phyloP scores from a whole-genome alignment of 768 basidiomycete genomes.

The Collybia mongolica region DNA sequence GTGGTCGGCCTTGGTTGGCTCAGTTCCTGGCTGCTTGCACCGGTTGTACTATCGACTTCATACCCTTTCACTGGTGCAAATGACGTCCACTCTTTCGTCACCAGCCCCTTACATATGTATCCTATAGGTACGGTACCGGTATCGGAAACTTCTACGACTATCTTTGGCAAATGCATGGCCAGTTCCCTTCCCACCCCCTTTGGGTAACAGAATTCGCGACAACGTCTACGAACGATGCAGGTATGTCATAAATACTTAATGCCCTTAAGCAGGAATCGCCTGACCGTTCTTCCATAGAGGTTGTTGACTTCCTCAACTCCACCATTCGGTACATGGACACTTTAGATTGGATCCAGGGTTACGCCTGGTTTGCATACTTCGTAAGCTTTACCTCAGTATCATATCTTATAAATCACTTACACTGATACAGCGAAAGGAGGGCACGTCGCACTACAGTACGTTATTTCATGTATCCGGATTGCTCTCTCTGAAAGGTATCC shows the following conservation, averaged over 20 bases:
- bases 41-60: conserved; percentile 33
- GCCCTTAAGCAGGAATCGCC: neutral
- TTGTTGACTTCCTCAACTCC: conserved; percentile 39
- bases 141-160: conserved; percentile 32
- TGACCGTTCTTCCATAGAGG: conserved; percentile 17
- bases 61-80: conserved; percentile 33
- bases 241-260: conserved; percentile 5
- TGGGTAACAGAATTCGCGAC: conserved; percentile 35
- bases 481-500: neutral
- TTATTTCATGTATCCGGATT: neutral
- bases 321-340: conserved; percentile 39
- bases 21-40: conserved; percentile 31
- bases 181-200: conserved; percentile 28
- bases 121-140: conserved; percentile 27
- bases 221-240: conserved; percentile 14
- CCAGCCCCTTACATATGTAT: neutral
- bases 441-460: conserved; percentile 20
- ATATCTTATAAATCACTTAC: neutral
- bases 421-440: conserved; percentile 17
- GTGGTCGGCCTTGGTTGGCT: conserved; percentile 30
- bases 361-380: conserved; percentile 46
- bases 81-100: neutral
- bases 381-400: conserved; percentile 10
- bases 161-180: conserved; percentile 27
- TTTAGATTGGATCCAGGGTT: conserved; percentile 42